Percentiles rank a stretch among this genome's conserved stretches.
These are phyloP conservation scores for Sordaria brevicollis DNA, from an alignment of 495 filamentous ascomycete genomes.

Conservation along the genomic window DNA sequence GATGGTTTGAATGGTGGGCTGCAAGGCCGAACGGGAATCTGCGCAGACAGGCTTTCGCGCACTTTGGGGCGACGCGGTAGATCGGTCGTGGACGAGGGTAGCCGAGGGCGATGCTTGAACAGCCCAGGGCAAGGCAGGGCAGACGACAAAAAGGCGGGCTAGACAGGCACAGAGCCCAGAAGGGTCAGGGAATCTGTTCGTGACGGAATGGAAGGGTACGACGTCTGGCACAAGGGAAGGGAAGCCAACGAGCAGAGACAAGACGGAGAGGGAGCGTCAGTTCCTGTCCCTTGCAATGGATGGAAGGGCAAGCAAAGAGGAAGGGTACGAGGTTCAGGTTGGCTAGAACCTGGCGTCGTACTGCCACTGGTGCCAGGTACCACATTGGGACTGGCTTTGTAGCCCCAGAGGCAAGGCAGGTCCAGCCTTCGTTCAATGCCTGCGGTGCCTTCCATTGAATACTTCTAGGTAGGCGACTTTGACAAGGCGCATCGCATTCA, in stretches of 20 bases:
- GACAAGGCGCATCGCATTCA: background rate
- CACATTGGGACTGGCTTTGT: background rate
- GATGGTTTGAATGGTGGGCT: constrained; percentile 9
- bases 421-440: background rate
- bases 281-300: no score
- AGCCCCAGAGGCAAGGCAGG: no score
- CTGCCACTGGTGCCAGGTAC: background rate
- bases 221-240: background rate
- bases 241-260: no score
- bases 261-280: background rate
- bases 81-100: constrained; percentile 8
- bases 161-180: background rate
- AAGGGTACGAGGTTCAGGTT: background rate
- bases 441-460: no score
- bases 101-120: constrained; percentile 8
- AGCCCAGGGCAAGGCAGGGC: constrained; percentile 8
- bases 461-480: background rate
- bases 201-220: background rate
- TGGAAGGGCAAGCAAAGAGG: background rate
- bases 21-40: constrained; percentile 19
- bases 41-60: background rate
- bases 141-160: background rate
- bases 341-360: background rate
- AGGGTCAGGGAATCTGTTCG: background rate
- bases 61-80: constrained; percentile 7